Base-by-base conservation (phyloP, 768 basidiomycete species). In the Kwoniella pini region DNA sequence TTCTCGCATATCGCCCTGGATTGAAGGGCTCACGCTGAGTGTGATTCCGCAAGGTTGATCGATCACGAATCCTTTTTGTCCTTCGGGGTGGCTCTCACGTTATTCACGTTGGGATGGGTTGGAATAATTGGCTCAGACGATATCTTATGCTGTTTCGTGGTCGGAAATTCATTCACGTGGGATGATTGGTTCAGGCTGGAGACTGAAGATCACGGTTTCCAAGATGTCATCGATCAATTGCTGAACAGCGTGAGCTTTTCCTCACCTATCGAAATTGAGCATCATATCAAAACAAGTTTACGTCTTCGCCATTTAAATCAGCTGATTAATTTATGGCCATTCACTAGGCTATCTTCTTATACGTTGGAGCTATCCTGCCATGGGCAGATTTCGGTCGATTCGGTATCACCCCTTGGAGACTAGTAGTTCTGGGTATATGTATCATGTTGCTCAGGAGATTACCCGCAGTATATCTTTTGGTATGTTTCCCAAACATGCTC, bases 41-140 rank as follows among this genome's bases (percentile, higher is more conserved):
- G 51, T 53, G 21, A 31, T 11, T n/a, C 51, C n/a, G n/a, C n/a
- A n/a, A 71, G 70, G 22, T 52, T 79, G 2, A 79, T 81, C 61
- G 80, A 81, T 55, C 80, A 81, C 65, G 80, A 80, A 52, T 72
- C 70, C 1, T 81, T 80, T 64, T 54, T 81, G 5, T 71, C 75
- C 24, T 76, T 79, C 70, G 70, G 80, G 50, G 76, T 82, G 62
- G 74, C 79, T 59, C 62, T 80, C 46, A 63, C 77, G 12, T 78
- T 79, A 48, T 64, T 77, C 54, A 77, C 70, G 17, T 61, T 78
- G 1, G 75, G 77, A 9, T 63, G 78, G 24, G 77, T 80, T 21
- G 80, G 80, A 12, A 66, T 80, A 0, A 54, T 81, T 10, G 81
- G 81, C 0, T 76, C 76, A 21, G 80, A 81, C 65, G 81, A 82